Base-by-base conservation (phyloP, 2,329 filamentous ascomycete genomes). In the Metarhizium rileyi region DNA sequence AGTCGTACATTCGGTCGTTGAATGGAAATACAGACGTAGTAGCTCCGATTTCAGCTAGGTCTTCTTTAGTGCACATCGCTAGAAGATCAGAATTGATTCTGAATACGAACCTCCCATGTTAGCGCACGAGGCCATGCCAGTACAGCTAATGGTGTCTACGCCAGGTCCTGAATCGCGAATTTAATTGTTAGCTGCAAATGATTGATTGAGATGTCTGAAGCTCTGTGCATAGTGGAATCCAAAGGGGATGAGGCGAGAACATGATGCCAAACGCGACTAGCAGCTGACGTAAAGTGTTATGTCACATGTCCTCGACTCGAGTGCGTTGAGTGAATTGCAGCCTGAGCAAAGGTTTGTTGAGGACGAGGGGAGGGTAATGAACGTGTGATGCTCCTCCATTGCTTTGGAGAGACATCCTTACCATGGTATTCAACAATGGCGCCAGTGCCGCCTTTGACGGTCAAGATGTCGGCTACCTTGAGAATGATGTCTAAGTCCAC, bases 1-100 rank as follows among this genome's bases (percentile, higher is more conserved):
- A 98, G 67, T 96, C 87, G 77, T 95, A 87, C 90, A 95, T 95
- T 66, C 87, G 83, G 70, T 96, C 87, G 75, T 94, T 95, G 83
- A 95, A 98, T 60, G 90, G 90, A 85, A 98, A 98, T 42, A 97
- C 65, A 16, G 90, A 94, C 49, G 91, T 96, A 20, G 91, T 97
- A 52, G 90, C 86, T 63, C 86, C 86, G 56, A 87, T 86, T 62
- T 87, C 83, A 59, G 84, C 82, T 63, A 74, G 30, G 35, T 8
- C 18, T 14, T 25, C 26, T 10, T 30, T 42, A 38, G 10, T 38
- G n/a, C 35, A 38, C 30, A 5, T 10, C 30, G 35, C 10, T 22
- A 7, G n/a, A 7, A 20, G 20, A 20, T 6, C 9, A 20, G n/a
- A n/a, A 6, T 18, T 18, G 16, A 20, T 20, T 38, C 16, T 2